Evolutionary conservation across 2,329 filamentous ascomycete species (phyloP).

Genomic region (Dothistroma pini): DNA sequence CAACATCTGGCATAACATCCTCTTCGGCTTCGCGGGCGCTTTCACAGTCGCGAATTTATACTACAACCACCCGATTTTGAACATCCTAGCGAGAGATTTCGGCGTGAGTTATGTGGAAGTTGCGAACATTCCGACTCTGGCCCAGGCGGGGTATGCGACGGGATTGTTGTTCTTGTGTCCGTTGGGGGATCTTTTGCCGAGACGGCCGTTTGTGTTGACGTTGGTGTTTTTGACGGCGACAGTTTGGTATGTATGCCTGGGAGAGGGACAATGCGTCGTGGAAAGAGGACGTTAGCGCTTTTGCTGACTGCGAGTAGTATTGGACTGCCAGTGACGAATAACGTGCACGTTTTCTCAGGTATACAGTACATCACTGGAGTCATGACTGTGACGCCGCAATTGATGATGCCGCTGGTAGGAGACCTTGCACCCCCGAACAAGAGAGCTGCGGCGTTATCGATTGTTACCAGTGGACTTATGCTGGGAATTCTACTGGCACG

Average conservation of each 20-base stretch:
- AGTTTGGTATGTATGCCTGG: slow-evolving; percentile 51
- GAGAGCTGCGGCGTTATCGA: slow-evolving; percentile 65
- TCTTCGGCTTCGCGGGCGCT: slow-evolving; percentile 64
- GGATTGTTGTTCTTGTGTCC: slow-evolving; percentile 73
- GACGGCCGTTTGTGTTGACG: slow-evolving; percentile 65
- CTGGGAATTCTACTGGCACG: slow-evolving; percentile 74
- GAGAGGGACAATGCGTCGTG: slow-evolving; percentile 11
- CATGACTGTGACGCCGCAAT: slow-evolving; percentile 71
- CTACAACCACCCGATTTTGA: slow-evolving; percentile 76
- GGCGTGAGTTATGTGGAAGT: slow-evolving; percentile 65
- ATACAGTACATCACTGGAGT: slow-evolving; percentile 71
- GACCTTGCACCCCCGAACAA: slow-evolving; percentile 69
- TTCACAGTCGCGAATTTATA: slow-evolving; percentile 79
- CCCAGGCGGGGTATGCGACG: slow-evolving; percentile 74
- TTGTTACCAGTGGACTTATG: slow-evolving; percentile 71
- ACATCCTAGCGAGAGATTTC: slow-evolving; percentile 69
- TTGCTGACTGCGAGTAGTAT: slow-evolving; percentile 51
- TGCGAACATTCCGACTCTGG: slow-evolving; percentile 66
- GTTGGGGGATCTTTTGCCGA: slow-evolving; percentile 64
- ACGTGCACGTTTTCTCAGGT: slow-evolving; percentile 61
- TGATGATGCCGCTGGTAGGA: slow-evolving; percentile 75
- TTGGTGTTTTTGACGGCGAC: slow-evolving; percentile 63
- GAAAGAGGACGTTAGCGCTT: background rate
- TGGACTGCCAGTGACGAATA: slow-evolving; percentile 64
- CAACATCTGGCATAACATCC: slow-evolving; percentile 63